Base-by-base conservation (phyloP, 768 basidiomycete species). In the Rhizopogon roseolus region DNA sequence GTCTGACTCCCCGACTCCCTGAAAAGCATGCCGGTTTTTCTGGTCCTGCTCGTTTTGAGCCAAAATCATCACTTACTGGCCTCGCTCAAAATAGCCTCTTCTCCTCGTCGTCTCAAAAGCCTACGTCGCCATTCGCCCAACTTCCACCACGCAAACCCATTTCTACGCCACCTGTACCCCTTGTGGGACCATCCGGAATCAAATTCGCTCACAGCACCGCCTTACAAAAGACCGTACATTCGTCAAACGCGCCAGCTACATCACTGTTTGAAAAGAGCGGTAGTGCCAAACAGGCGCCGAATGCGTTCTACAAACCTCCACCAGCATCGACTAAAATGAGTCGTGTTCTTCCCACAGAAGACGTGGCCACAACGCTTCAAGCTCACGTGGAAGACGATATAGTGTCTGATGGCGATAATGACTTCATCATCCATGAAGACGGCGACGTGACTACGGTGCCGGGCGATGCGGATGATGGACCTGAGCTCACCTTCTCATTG, bases 301-400 rank as follows among this genome's bases (percentile, higher is more conserved):
- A 88, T 57, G 87, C 87, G 4, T 89, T 89, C 63, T 88, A 82
- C 62, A 73, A 77, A 37, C 85, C 83, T 0, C 77, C 81, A 4
- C 58, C 67, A 10, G 51, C 64, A 1, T 32, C 29, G 7, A 42
- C 28, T 41, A 58, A 54, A 17, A 40, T 44, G 2, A 65, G 61
- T 19, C 60, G 60, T 6, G 53, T 60, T 51, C 44, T 57, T 53
- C 54, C 51, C 6, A 4, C 41, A 9, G 59, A 44, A 46, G 49
- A 54, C 3, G 55, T 53, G 11, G 38, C 46, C 41, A 53, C 56
- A n/a, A 56, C 51, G 3, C 25, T 25, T 29, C 6, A 40, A 55
- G 10, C 45, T 39, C 52, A 6, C 49, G 50, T n/a, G 25, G 54
- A 27, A 32, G 55, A 49, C 5, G 56, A 58, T 29, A 54, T 58